Conservation (phyloP, 495 filamentous ascomycete genomes). For the Aspergillus panamensis region DNA sequence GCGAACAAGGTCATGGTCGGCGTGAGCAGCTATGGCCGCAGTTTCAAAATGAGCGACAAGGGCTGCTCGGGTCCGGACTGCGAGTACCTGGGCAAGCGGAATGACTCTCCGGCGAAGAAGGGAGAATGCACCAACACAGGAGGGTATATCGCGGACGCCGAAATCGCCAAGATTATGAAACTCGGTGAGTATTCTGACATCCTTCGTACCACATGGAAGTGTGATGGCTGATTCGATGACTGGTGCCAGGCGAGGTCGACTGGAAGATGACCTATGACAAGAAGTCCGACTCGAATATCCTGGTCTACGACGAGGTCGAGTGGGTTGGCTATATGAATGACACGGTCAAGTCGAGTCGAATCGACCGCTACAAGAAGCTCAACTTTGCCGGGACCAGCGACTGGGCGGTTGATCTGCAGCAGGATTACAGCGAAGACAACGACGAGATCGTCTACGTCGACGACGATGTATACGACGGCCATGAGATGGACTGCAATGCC, state of each 20-base stretch:
- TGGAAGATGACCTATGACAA: constrained; percentile 6
- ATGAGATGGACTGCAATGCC: neutral
- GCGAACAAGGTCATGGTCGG: constrained; percentile 39
- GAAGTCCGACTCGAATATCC: constrained; percentile 28
- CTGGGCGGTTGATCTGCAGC: constrained; percentile 39
- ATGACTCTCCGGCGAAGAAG: neutral
- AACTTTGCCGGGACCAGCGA: constrained; percentile 34
- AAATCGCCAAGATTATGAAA: constrained; percentile 5
- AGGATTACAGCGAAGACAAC: neutral
- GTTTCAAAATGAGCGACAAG: constrained; percentile 13
- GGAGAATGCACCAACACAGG: constrained; percentile 16
- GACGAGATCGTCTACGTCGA: neutral
- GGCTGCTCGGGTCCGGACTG: constrained; percentile 5
- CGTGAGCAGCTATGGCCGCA: constrained; percentile 27
- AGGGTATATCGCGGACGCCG: constrained; percentile 27
- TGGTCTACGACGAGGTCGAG: constrained; percentile 29
- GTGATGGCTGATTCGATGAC: neutral
- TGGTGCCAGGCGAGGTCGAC: neutral
- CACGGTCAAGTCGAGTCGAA: constrained; percentile 22
- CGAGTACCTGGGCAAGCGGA: constrained; percentile 1
- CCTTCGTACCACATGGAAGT: neutral
- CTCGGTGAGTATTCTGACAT: neutral
- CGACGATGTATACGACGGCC: neutral
- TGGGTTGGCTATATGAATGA: constrained; percentile 43
- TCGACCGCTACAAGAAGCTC: constrained; percentile 13